Evolutionary conservation across 371 early-diverging fungal genomes (phyloP), one percentile per base, ranked within the genome.

Genomic region (Mucor indicus): DNA sequence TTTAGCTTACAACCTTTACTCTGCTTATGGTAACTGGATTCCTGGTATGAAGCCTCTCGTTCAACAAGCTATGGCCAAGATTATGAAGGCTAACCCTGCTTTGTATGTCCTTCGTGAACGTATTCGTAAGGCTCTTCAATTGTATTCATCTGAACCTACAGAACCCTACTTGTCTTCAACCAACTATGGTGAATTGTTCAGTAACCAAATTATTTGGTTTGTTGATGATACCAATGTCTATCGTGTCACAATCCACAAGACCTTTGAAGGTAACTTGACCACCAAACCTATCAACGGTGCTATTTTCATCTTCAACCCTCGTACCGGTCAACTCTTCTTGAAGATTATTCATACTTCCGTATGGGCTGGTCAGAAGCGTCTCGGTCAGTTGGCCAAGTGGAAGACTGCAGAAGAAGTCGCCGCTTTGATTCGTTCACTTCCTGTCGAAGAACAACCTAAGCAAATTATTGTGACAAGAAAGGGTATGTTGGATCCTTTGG

Each of bases 381-480:
- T 97, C 21, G 97, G 96, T 57, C 98, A 97, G 76, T 77, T 98
- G 65, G 97, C 98, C 42, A 96, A 98, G 58, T 96, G 98, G 98
- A 98, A 96, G 85, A 98, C 96, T 4, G 97, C 98, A 9, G 97
- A 97, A 87, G 98, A 96, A 91, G 96, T 96, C 0, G 98, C 96
- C 32, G 98, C 98, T 17, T 80, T 99, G 70, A 95, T 98, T 82
- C 92, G 98, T 44, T 98, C 98, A 15, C 69, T 98, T 39, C 96
- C 98, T 38, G 89, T 97, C 5, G 98, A 97, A 86, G 98, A 98
- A 81, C 98, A 98, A 75, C 98, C 98, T 31, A 95, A 95, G 74
- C 98, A 96, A 70, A 90, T 98, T 47, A 96, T 98, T 77, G 98
- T 98, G 16, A 95, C 98, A 16, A 85, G 98, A 64, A 96, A 95